phyloP scores from a whole-genome alignment of 441 rosid genomes.

The Erodium trifolium region DNA sequence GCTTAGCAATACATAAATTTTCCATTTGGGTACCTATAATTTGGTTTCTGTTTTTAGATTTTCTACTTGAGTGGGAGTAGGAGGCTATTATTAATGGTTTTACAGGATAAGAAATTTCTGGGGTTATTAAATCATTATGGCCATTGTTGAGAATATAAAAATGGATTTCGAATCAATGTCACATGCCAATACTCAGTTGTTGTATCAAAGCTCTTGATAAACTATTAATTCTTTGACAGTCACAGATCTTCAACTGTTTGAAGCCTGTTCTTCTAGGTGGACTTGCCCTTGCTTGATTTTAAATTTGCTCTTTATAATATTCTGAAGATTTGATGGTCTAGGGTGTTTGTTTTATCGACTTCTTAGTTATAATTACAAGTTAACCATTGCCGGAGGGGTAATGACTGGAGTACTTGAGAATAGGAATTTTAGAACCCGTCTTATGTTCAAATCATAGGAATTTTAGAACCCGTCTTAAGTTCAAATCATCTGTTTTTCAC shows the following conservation, averaged over 20 bases:
- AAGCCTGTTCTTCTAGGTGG: slow-evolving; percentile 14
- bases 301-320: background rate
- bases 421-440: background rate
- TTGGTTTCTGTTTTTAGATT: background rate
- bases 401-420: background rate
- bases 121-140: background rate
- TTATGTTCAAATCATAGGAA: no score
- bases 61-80: background rate
- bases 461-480: background rate
- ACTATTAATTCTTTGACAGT: slow-evolving; percentile 4
- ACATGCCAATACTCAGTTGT: background rate
- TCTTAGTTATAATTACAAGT: slow-evolving; percentile 5
- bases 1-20: background rate
- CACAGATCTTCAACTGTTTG: slow-evolving; percentile 16
- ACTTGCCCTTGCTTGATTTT: background rate
- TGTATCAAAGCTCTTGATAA: slow-evolving; percentile 1
- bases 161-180: background rate
- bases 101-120: background rate
- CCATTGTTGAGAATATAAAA: slow-evolving; percentile 11
- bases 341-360: background rate
- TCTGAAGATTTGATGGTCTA: slow-evolving; percentile 3
- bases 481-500: background rate
- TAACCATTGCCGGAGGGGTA: background rate
- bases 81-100: background rate
- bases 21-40: background rate